These are phyloP conservation scores for Collybia mongolica DNA, from an alignment of 768 basidiomycete genomes.

Conservation along the genomic window DNA sequence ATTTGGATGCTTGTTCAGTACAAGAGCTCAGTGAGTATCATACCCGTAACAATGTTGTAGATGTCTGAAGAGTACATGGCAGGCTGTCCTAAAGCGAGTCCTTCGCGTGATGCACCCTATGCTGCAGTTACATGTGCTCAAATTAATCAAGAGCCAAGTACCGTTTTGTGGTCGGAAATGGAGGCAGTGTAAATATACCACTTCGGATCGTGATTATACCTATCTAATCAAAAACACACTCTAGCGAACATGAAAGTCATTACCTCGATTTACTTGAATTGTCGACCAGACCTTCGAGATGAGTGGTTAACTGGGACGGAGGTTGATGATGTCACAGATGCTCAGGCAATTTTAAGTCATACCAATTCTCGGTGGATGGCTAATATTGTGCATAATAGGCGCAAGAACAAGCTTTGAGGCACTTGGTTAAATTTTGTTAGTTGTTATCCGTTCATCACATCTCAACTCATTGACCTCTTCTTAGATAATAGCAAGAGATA, in stretches of 20 bases:
- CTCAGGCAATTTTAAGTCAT: constrained; percentile 55
- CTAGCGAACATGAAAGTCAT: constrained; percentile 99
- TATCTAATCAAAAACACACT: constrained; percentile 4
- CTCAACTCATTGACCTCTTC: constrained; percentile 9
- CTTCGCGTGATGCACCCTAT: constrained; percentile 91
- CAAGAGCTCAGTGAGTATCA: constrained; percentile 83
- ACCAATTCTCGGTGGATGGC: constrained; percentile 4
- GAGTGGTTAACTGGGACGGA: constrained; percentile 97
- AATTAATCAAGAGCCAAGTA: constrained; percentile 98
- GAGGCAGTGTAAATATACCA: constrained; percentile 76
- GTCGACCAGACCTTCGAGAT: constrained; percentile 93
- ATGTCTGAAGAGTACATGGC: neutral
- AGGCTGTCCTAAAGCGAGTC: constrained; percentile 96
- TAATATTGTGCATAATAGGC: constrained; percentile 46
- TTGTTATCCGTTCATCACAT: constrained; percentile 7
- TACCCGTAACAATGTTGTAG: too few relatives aligned
- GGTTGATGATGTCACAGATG: constrained; percentile 89
- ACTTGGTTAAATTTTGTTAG: constrained; percentile 93
- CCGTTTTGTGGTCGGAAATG: constrained; percentile 98
- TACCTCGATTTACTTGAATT: constrained; percentile 96
- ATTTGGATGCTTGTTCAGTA: constrained; percentile 97
- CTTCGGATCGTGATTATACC: constrained; percentile 2
- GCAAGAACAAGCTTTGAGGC: constrained; percentile 92
- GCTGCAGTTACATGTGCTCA: constrained; percentile 91
- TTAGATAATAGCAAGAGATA: constrained; percentile 92